Evolutionary conservation across 176 grass and related monocot genomes (phyloP).

Genomic region (Eremochloa ophiuroides): DNA sequence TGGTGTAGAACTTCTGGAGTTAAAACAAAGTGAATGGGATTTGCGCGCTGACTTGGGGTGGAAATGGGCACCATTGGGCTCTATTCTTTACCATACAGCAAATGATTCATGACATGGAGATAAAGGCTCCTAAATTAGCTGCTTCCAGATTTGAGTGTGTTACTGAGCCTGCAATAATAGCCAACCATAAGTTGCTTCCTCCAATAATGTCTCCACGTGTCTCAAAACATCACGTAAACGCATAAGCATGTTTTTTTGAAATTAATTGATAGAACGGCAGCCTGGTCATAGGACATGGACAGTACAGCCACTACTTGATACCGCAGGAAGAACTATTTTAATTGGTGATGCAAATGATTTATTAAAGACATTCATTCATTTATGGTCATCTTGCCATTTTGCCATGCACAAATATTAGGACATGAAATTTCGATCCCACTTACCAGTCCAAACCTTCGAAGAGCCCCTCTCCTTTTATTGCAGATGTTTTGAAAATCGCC

Average conservation of each 20-base stretch:
- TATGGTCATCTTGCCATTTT: not conserved
- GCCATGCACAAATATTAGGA: not conserved
- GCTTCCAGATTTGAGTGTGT: constrained; percentile 81
- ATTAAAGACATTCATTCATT: not conserved
- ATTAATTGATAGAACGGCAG: not conserved
- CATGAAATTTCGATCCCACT: constrained; percentile 7
- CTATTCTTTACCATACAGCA: constrained; percentile 30
- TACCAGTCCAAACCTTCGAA: constrained; percentile 99
- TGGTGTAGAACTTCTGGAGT: not conserved
- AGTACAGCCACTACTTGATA: not conserved
- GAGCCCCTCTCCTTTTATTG: constrained; percentile 98
- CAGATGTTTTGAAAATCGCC: constrained; percentile 98
- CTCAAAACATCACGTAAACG: not conserved
- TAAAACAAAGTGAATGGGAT: constrained; percentile 38
- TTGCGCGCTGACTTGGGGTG: not conserved
- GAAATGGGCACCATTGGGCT: not conserved
- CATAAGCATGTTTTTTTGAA: not conserved
- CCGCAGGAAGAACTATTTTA: not conserved
- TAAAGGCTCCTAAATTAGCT: constrained; percentile 44
- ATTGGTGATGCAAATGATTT: not conserved
- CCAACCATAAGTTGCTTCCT: not conserved
- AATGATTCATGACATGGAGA: constrained; percentile 15
- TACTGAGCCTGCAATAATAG: constrained; percentile 85
- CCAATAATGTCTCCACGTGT: not conserved
- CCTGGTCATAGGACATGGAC: not conserved